Evolutionary conservation across 108 stramenopile genomes (phyloP).

Genomic region (Skeletonema menzelii): DNA sequence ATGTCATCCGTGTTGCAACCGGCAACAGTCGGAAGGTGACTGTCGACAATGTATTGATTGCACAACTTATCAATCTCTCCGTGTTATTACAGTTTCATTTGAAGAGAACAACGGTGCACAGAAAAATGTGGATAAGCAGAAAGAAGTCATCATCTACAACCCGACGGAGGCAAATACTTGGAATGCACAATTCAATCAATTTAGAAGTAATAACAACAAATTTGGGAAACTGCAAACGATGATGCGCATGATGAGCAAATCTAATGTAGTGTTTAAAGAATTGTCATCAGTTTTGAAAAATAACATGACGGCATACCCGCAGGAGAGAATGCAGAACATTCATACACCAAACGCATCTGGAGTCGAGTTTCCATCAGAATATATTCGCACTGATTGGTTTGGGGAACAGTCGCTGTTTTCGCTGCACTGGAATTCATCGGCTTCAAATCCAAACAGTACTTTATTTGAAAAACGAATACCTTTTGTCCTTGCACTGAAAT

Average conservation of each 20-base stretch:
- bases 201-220: background rate
- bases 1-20: background rate
- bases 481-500: background rate
- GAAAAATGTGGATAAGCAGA: background rate
- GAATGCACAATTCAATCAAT: background rate
- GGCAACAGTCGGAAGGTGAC: background rate
- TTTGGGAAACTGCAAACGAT: slow-evolving; percentile 4
- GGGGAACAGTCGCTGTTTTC: background rate
- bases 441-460: background rate
- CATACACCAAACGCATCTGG: background rate
- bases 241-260: slow-evolving; percentile 15
- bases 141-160: slow-evolving; percentile 30
- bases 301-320: background rate
- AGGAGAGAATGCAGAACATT: background rate
- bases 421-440: background rate
- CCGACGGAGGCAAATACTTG: slow-evolving; percentile 16
- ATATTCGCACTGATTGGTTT: background rate
- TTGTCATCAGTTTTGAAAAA: slow-evolving; percentile 10
- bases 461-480: background rate
- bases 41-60: background rate
- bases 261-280: slow-evolving; percentile 1
- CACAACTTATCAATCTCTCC: background rate
- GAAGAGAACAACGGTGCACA: background rate
- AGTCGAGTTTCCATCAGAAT: background rate
- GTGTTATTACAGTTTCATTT: background rate